Percentiles rank a stretch among this genome's conserved stretches.
phyloP scores from a whole-genome alignment of 768 basidiomycete species.

The Mycena belliarum region DNA sequence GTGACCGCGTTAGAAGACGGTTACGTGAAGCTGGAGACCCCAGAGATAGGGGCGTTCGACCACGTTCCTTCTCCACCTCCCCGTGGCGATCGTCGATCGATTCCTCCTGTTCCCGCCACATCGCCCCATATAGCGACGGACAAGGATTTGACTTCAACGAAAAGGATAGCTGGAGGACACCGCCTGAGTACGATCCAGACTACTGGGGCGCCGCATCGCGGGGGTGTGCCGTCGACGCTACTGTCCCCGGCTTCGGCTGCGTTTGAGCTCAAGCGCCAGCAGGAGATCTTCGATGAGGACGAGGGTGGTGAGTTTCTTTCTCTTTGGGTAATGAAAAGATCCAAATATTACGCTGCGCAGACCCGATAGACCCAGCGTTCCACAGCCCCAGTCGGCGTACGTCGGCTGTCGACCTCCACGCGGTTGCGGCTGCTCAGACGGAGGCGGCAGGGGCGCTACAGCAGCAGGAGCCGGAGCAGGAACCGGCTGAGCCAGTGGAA shows the following conservation, averaged over 20 bases:
- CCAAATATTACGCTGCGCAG: conserved; percentile 32
- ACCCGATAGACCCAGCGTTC: conserved; percentile 70
- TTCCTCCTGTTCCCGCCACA: not conserved
- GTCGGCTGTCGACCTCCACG: conserved; percentile 31
- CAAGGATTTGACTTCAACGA: not conserved
- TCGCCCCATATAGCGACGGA: not conserved
- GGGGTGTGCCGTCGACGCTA: not conserved
- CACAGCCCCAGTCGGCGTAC: conserved; percentile 49
- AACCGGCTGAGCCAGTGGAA: conserved; percentile 29
- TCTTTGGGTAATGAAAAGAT: not conserved
- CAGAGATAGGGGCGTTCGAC: conserved; percentile 18
- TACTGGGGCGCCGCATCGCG: not conserved
- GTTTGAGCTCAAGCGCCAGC: conserved; percentile 17
- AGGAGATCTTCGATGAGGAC: conserved; percentile 58
- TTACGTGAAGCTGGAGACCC: conserved; percentile 19
- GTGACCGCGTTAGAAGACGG: conserved; percentile 10
- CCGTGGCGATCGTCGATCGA: conserved; percentile 20
- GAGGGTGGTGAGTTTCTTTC: conserved; percentile 54
- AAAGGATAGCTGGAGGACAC: not conserved
- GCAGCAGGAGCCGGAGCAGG: conserved; percentile 8
- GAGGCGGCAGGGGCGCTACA: not conserved
- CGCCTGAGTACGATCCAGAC: conserved; percentile 14
- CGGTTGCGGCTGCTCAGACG: conserved; percentile 18
- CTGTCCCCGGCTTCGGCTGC: conserved; percentile 14
- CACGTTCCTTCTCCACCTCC: conserved; percentile 16